phyloP scores from a whole-genome alignment of 2,329 filamentous ascomycete species.

The Cladosporium velox region DNA sequence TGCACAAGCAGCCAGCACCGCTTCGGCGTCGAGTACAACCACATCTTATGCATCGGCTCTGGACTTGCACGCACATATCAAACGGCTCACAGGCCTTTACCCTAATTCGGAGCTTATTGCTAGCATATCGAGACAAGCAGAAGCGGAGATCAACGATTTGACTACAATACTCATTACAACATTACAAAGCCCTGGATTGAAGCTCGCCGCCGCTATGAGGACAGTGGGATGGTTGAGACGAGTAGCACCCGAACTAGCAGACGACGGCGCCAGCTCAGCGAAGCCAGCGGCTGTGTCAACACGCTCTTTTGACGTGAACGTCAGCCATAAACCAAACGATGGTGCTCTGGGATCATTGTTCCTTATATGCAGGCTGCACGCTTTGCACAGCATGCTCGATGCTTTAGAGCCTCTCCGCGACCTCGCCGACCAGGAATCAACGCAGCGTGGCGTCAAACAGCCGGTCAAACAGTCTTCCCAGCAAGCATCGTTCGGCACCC shows the following conservation, averaged over 20 bases:
- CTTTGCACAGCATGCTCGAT: conserved; percentile 74
- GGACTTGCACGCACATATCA: conserved; percentile 91
- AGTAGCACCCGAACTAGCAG: conserved; percentile 76
- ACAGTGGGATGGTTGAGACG: conserved; percentile 89
- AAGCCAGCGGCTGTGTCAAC: conserved; percentile 33
- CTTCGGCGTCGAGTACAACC: conserved; percentile 47
- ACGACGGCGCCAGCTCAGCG: conserved; percentile 30
- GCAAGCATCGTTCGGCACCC: conserved; percentile 69
- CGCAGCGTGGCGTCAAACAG: conserved; percentile 42
- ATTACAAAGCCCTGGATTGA: conserved; percentile 75
- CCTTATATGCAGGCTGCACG: conserved; percentile 79
- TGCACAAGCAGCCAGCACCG: conserved; percentile 48
- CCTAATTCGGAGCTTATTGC: conserved; percentile 74
- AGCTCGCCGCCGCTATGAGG: conserved; percentile 85
- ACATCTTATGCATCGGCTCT: conserved; percentile 82
- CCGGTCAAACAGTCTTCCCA: conserved; percentile 43
- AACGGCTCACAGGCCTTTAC: conserved; percentile 79
- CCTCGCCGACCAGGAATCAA: conserved; percentile 82
- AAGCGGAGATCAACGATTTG: conserved; percentile 85
- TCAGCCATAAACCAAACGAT: conserved; percentile 46
- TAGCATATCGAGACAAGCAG: conserved; percentile 74
- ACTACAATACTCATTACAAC: conserved; percentile 78
- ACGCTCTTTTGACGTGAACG: conserved; percentile 32
- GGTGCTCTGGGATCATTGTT: conserved; percentile 80
- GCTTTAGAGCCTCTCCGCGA: conserved; percentile 84